Evolutionary conservation across 2,329 filamentous ascomycete genomes (phyloP).

Genomic region (Huntiella moniliformis): DNA sequence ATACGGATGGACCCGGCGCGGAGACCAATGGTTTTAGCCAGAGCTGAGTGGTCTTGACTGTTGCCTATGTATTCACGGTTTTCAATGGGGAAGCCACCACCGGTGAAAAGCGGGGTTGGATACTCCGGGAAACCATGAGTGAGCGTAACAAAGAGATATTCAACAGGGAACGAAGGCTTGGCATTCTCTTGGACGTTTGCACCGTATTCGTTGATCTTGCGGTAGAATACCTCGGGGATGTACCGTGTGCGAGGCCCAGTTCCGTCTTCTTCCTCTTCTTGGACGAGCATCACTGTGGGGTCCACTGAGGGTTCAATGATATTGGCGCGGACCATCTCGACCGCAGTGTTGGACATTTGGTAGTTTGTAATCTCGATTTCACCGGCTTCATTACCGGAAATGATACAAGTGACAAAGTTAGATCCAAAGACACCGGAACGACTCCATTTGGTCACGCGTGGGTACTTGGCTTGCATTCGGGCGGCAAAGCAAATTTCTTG

Average conservation of each 20-base stretch:
- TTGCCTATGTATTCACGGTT: slow-evolving; percentile 78
- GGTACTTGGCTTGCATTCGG: slow-evolving; percentile 69
- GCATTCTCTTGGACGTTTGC: slow-evolving; percentile 94
- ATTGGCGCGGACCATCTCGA: slow-evolving; percentile 91
- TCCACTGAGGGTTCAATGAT: slow-evolving; percentile 92
- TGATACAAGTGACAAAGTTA: slow-evolving; percentile 88
- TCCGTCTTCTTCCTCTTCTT: slow-evolving; percentile 56
- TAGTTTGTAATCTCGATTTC: slow-evolving; percentile 82
- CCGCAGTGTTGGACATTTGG: slow-evolving; percentile 84
- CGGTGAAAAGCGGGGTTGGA: slow-evolving; percentile 57
- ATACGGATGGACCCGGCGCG: slow-evolving; percentile 37
- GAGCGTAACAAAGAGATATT: slow-evolving; percentile 87
- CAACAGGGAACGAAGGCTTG: slow-evolving; percentile 87
- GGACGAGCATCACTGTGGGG: slow-evolving; percentile 83
- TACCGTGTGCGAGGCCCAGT: slow-evolving; percentile 47
- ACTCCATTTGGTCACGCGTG: slow-evolving; percentile 89
- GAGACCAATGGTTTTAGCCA: slow-evolving; percentile 45
- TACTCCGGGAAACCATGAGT: slow-evolving; percentile 87
- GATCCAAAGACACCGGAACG: slow-evolving; percentile 87
- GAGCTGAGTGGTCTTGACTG: slow-evolving; percentile 55
- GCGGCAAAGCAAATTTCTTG: slow-evolving; percentile 82
- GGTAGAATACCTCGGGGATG: slow-evolving; percentile 94
- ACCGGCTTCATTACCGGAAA: slow-evolving; percentile 80
- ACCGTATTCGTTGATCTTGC: slow-evolving; percentile 88
- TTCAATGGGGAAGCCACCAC: slow-evolving; percentile 66